Base-by-base conservation (phyloP, 176 grass and related monocot genomes). In the Zea luxurians region DNA sequence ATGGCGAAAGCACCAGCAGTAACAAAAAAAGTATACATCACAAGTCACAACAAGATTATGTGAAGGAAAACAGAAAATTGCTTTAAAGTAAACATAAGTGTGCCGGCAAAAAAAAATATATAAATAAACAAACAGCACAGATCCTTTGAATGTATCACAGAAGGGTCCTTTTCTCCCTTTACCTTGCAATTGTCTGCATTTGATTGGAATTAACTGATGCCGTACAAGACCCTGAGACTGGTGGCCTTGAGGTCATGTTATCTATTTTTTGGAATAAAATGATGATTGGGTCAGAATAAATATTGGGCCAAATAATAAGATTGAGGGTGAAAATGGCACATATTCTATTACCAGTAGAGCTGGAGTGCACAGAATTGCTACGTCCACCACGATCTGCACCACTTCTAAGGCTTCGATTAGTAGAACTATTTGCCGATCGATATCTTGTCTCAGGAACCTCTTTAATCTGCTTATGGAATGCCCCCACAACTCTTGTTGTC, bases 361-460 rank as follows among this genome's bases (percentile, higher is more conserved):
- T 86, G 20, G 90, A 82, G 64, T 91, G 86, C 49, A 82, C 60
- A 80, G 83, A 91, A 72, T 53, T 67, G 82, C 61, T 93, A 27
- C 86, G 82, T 9, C 79, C 77, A 57, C 81, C 83, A 71, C 90
- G 96, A 71, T 99, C 96, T 71, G 64, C 72, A 13, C 72, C 82
- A 79, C 90, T 71, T 88, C 90, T 96, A 75, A 83, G 34, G 9
- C 90, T 85, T 79, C 87, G 89, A 74, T 74, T 83, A 36, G 82
- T 78, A 68, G 52, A 81, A 83, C 77, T 96, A 87, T 69, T 99
- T 70, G 82, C 52, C 68, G 82, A 27, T 68, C 92, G 90, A 84
- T 88, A 83, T 67, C 96, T 96, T 35, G 88, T 79, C 55, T 99
- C 90, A 20, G 81, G 83, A 59, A 61, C 78, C 16, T 99, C 96